These are phyloP conservation scores for Candida pini DNA, from an alignment of 805 yeast species.

Conservation along the genomic window DNA sequence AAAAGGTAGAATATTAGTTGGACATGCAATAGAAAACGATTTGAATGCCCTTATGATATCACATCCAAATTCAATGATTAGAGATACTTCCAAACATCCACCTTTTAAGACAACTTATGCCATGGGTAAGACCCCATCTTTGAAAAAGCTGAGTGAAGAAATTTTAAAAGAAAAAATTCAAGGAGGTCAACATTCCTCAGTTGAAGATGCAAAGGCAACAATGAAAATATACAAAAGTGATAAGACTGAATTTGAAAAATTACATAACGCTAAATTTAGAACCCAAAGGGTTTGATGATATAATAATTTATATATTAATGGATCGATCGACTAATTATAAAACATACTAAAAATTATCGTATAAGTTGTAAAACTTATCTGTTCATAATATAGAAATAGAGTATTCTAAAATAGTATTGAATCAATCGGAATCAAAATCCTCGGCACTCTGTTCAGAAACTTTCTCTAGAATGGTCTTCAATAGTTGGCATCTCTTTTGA, in stretches of 20 bases:
- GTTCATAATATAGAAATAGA: too few species aligned
- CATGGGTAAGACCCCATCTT: constrained; percentile 65
- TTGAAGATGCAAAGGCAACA: constrained; percentile 86
- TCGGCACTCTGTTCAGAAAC: constrained; percentile 17
- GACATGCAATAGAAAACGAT: constrained; percentile 84
- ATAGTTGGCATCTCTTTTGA: constrained; percentile 5
- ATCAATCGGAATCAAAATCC: constrained; percentile 7
- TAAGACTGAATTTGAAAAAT: constrained; percentile 55
- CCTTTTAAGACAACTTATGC: constrained; percentile 54
- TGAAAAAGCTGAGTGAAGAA: constrained; percentile 58
- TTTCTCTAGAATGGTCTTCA: constrained; percentile 12
- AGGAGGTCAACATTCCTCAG: constrained; percentile 73
- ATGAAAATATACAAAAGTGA: constrained; percentile 70
- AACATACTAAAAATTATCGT: too few species aligned
- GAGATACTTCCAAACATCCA: constrained; percentile 69
- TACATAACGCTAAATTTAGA: constrained; percentile 25
- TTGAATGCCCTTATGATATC: constrained; percentile 58
- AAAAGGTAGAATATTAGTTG: constrained; percentile 58
- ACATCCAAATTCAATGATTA: constrained; percentile 55
- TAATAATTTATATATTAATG: too few species aligned
- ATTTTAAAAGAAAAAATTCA: constrained; percentile 61
- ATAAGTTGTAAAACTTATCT: too few species aligned
- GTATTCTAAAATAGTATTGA: too few species aligned
- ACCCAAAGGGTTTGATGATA: too few species aligned
- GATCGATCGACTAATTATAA: too few species aligned